Evolutionary conservation across 495 filamentous ascomycete genomes (phyloP).

Genomic region (Baudoinia panamericana): DNA sequence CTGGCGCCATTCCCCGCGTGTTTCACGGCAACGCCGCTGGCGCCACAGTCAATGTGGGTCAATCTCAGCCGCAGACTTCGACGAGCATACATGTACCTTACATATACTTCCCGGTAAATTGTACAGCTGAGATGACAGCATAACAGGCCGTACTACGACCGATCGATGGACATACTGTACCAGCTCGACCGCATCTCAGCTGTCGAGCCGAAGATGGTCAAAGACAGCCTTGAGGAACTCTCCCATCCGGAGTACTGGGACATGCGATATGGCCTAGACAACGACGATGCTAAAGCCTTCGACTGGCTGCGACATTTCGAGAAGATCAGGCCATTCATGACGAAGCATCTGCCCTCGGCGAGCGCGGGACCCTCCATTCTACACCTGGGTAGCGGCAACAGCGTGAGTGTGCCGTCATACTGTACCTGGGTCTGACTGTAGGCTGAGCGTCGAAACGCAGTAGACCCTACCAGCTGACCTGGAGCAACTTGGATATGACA

Average conservation of each 20-base stretch:
- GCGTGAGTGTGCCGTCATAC: slow-evolving; percentile 38
- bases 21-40: too few relatives aligned
- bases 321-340: slow-evolving; percentile 38
- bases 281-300: slow-evolving; percentile 23
- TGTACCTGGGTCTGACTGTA: neutral
- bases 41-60: too few relatives aligned
- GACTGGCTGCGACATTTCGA: slow-evolving; percentile 44
- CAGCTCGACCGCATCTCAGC: too few relatives aligned
- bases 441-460: neutral
- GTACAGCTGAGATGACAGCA: too few relatives aligned
- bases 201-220: slow-evolving; percentile 33
- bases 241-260: slow-evolving; percentile 40
- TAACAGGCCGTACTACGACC: too few relatives aligned
- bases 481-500: slow-evolving; percentile 34
- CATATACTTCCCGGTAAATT: too few relatives aligned
- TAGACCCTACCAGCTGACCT: slow-evolving; percentile 42
- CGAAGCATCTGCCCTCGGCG: slow-evolving; percentile 26
- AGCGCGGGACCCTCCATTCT: slow-evolving; percentile 22
- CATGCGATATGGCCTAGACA: slow-evolving; percentile 32
- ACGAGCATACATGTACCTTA: too few relatives aligned
- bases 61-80: too few relatives aligned
- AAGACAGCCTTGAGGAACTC: slow-evolving; percentile 38
- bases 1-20: too few relatives aligned
- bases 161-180: too few relatives aligned
- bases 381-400: slow-evolving; percentile 46